Evolutionary conservation across 108 stramenopile species (phyloP).

Genomic region (Cyclotella cryptica): DNA sequence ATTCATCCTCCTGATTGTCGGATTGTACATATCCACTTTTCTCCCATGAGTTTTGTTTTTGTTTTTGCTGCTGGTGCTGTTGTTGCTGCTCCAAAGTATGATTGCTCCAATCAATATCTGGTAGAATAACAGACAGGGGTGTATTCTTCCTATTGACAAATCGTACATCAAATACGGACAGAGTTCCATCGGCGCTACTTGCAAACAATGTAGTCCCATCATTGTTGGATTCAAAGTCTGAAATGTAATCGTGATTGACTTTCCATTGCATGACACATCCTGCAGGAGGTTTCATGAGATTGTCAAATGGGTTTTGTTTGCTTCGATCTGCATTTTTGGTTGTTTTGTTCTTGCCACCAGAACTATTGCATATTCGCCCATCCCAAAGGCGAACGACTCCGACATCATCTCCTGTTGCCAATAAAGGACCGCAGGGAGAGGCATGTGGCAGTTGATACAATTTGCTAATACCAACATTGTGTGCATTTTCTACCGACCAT

Average conservation of each 20-base stretch:
- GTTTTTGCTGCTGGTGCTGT: conserved; percentile 31
- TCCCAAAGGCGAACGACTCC: conserved; percentile 88
- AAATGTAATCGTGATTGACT: conserved; percentile 87
- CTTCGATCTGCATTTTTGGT: neutral
- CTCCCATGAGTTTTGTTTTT: conserved; percentile 50
- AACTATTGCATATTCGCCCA: conserved; percentile 37
- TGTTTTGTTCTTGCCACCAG: neutral
- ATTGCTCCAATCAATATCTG: conserved; percentile 18
- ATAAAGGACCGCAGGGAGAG: conserved; percentile 48
- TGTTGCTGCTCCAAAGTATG: conserved; percentile 9
- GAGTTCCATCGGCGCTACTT: conserved; percentile 78
- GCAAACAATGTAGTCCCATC: conserved; percentile 78
- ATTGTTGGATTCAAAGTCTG: conserved; percentile 66
- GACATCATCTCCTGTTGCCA: conserved; percentile 86
- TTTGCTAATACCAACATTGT: conserved; percentile 60
- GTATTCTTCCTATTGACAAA: conserved; percentile 43
- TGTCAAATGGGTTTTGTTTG: conserved; percentile 43
- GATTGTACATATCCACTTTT: conserved; percentile 55
- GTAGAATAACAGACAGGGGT: conserved; percentile 29
- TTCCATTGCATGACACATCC: conserved; percentile 78
- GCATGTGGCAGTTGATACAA: conserved; percentile 64
- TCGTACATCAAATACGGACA: conserved; percentile 78
- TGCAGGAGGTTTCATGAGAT: conserved; percentile 50
- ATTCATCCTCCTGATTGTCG: conserved; percentile 96
- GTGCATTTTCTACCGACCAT: conserved; percentile 71